Percentiles rank a stretch among this genome's conserved stretches.
Conservation (phyloP, 192 early-diverging fungal genomes). For the Podila epicladia region DNA sequence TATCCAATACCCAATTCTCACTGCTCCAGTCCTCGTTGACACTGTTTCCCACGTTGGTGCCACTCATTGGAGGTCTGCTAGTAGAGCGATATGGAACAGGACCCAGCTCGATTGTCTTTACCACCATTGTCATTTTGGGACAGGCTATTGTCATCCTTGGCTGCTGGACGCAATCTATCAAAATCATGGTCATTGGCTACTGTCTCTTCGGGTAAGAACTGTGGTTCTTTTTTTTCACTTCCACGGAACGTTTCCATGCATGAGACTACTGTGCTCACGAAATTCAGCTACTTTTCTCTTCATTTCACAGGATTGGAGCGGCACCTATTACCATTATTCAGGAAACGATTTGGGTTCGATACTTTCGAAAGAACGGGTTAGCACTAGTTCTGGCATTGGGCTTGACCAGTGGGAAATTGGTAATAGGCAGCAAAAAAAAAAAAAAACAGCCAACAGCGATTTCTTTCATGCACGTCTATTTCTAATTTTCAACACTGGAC, state of each 20-base stretch:
- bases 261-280: conserved; percentile 61
- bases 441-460: neutral
- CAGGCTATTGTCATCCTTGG: conserved; percentile 45
- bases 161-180: conserved; percentile 51
- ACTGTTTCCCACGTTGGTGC: conserved; percentile 52
- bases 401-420: conserved; percentile 74
- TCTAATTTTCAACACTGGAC: too few relatives aligned
- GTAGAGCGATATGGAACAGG: conserved; percentile 56
- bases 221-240: neutral
- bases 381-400: conserved; percentile 75
- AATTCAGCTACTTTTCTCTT: conserved; percentile 51
- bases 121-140: conserved; percentile 49
- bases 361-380: conserved; percentile 75
- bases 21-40: conserved; percentile 54
- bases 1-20: conserved; percentile 58
- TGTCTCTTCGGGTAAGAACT: conserved; percentile 53
- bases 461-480: neutral
- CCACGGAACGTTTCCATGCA: conserved; percentile 2
- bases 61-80: conserved; percentile 54
- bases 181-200: conserved; percentile 53
- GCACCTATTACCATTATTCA: conserved; percentile 83
- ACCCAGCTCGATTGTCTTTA: conserved; percentile 55
- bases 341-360: conserved; percentile 82
- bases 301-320: conserved; percentile 74
- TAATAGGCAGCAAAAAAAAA: conserved; percentile 27